Conservation (phyloP, 2,329 filamentous ascomycete genomes). For the Sphaerulina musiva region DNA sequence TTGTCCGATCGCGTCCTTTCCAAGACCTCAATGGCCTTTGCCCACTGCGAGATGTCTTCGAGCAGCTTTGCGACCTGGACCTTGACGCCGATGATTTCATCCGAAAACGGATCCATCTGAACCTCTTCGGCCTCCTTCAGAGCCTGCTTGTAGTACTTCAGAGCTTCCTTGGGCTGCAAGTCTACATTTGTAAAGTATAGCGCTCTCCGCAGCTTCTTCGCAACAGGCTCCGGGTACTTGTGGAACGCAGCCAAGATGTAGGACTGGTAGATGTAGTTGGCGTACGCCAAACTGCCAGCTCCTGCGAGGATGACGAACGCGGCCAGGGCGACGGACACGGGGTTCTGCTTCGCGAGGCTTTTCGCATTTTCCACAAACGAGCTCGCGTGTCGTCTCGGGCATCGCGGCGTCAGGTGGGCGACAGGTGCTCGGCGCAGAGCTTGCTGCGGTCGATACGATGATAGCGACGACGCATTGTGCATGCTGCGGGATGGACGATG, state of each 20-base stretch:
- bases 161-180: constrained; percentile 66
- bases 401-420: background rate
- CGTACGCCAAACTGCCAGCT: constrained; percentile 38
- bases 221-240: constrained; percentile 62
- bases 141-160: constrained; percentile 77
- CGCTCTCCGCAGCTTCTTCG: constrained; percentile 71
- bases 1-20: constrained; percentile 70
- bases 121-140: constrained; percentile 65
- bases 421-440: constrained; percentile 11
- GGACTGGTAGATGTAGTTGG: constrained; percentile 43
- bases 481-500: constrained; percentile 12
- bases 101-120: constrained; percentile 79
- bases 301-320: constrained; percentile 33
- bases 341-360: constrained; percentile 36
- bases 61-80: constrained; percentile 74
- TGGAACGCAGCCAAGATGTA: constrained; percentile 46
- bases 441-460: constrained; percentile 4
- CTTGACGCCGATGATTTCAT: constrained; percentile 84
- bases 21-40: constrained; percentile 66
- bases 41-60: constrained; percentile 65
- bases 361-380: constrained; percentile 26
- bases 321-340: constrained; percentile 36
- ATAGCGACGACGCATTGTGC: constrained; percentile 15
- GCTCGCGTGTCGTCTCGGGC: constrained; percentile 18
- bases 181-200: constrained; percentile 78